These are phyloP conservation scores for Lathyrus tuberosus DNA, from an alignment of 306 rosid genomes.

Conservation along the genomic window DNA sequence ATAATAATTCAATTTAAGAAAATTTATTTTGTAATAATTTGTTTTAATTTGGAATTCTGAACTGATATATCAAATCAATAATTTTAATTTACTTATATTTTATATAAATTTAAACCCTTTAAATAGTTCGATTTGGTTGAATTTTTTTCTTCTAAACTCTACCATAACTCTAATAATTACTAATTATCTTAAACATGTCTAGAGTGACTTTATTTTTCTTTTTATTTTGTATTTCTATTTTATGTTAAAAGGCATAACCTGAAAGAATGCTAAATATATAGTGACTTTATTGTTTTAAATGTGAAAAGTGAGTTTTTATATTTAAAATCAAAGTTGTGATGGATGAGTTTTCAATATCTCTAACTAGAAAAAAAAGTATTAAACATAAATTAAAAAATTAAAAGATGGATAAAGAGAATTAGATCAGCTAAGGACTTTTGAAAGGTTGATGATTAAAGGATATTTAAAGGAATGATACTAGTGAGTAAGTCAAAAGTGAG, in stretches of 20 bases:
- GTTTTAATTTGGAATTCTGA: too few species aligned
- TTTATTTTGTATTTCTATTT: conserved; percentile 26
- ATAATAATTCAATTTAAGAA: too few species aligned
- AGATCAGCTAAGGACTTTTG: conserved; percentile 37
- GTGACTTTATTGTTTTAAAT: conserved; percentile 31
- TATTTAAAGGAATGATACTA: conserved; percentile 41
- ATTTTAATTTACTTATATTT: too few species aligned
- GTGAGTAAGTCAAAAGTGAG: conserved; percentile 65
- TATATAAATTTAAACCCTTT: too few species aligned
- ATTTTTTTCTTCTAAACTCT: too few species aligned
- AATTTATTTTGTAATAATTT: too few species aligned
- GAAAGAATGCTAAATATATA: conserved; percentile 30
- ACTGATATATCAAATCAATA: too few species aligned
- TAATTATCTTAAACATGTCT: conserved; percentile 9
- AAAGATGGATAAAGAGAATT: conserved; percentile 35
- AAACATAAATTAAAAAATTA: not conserved
- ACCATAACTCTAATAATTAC: too few species aligned
- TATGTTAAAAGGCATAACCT: conserved; percentile 33
- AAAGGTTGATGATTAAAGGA: conserved; percentile 54
- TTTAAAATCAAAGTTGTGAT: conserved; percentile 1
- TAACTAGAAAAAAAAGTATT: conserved; percentile 5
- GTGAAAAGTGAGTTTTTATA: conserved; percentile 10
- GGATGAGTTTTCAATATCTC: conserved; percentile 13
- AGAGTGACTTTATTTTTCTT: not conserved
- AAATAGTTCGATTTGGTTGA: too few species aligned